Evolutionary conservation across 345 rosid species (phyloP).

Genomic region (Nephelium lappaceum): DNA sequence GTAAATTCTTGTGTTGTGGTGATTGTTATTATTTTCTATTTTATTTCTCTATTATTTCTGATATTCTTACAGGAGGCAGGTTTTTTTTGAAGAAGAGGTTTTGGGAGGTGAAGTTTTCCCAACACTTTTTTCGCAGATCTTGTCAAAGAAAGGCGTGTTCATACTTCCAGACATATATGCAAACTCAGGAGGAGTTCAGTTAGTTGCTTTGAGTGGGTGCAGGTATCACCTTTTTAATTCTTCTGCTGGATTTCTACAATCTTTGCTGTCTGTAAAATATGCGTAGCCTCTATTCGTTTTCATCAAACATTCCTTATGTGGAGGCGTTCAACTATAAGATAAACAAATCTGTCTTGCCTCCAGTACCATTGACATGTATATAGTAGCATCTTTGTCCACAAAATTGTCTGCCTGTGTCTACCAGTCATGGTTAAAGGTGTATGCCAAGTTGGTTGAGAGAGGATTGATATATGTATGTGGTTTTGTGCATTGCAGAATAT

Average conservation of each 20-base stretch:
- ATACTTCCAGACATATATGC: conserved; percentile 97
- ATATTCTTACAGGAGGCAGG: no score
- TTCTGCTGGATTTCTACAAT: background rate
- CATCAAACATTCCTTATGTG: background rate
- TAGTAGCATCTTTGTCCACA: no score
- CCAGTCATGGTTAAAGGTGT: background rate
- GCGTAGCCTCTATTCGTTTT: no score
- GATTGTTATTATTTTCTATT: no score
- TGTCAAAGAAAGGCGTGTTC: conserved; percentile 81
- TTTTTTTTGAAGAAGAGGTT: no score
- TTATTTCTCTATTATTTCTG: no score
- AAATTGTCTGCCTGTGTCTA: background rate
- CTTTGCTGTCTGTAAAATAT: no score
- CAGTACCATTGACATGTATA: background rate
- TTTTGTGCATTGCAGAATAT: conserved; percentile 61
- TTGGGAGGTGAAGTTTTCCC: no score
- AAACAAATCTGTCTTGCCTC: background rate
- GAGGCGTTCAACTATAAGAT: background rate
- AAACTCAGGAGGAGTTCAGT: conserved; percentile 97
- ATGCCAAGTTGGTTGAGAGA: background rate
- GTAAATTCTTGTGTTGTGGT: no score
- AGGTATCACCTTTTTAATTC: conserved; percentile 44
- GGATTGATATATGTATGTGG: background rate
- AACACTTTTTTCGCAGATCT: conserved; percentile 63
- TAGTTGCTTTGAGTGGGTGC: conserved; percentile 99